These are phyloP conservation scores for Paragyromitra xinjiangensis DNA, from an alignment of 495 filamentous ascomycete genomes.

Conservation along the genomic window DNA sequence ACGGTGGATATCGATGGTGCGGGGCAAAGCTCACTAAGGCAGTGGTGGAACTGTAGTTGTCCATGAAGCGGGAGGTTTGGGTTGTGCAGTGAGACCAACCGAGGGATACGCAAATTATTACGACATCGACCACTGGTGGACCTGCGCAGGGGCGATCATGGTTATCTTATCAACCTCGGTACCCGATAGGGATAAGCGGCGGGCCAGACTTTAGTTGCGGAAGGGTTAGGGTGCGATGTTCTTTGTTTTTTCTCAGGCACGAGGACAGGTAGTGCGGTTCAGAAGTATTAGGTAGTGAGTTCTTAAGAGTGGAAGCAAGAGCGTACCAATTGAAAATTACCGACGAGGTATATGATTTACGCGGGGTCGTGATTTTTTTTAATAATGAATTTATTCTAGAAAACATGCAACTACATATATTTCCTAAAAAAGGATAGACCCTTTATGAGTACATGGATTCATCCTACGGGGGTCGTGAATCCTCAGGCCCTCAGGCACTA, in stretches of 20 bases:
- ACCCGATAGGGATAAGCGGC: constrained; percentile 11
- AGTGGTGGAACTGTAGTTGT: background rate
- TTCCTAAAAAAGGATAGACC: too few relatives aligned
- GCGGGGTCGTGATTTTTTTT: background rate
- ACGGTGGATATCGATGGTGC: background rate
- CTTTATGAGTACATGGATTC: too few relatives aligned
- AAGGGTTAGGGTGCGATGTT: too few relatives aligned
- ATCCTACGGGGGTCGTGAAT: background rate
- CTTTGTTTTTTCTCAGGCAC: background rate
- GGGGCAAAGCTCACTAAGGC: background rate
- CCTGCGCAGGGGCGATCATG: constrained; percentile 14
- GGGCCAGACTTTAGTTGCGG: background rate
- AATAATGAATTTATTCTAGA: too few relatives aligned
- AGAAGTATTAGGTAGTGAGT: background rate
- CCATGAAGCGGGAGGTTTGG: background rate
- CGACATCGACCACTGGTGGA: constrained; percentile 4
- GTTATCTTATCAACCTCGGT: constrained; percentile 21
- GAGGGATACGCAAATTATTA: constrained; percentile 24
- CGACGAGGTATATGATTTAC: background rate
- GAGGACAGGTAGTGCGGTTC: background rate
- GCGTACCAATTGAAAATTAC: background rate
- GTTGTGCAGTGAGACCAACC: constrained; percentile 14
- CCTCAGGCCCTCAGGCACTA: background rate
- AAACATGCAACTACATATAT: too few relatives aligned
- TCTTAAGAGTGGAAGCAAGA: background rate